Base-by-base conservation (phyloP, 2,329 filamentous ascomycete species). In the Trichoderma endophyticum region DNA sequence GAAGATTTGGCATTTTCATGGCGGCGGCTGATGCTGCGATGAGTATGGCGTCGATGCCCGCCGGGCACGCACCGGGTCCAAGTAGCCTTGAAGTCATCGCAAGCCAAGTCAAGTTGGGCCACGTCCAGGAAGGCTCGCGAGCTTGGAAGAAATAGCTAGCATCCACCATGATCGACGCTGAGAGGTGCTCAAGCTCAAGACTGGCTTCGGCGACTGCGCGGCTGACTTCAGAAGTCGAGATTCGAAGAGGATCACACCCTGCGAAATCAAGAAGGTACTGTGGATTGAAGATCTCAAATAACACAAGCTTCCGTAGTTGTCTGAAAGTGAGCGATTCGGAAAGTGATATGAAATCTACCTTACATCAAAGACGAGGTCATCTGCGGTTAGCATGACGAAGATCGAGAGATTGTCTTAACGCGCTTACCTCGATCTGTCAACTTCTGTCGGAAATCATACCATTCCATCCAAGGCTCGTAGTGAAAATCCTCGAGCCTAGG, bases 381-480 rank as follows among this genome's bases (percentile, higher is more conserved):
- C 59, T 34, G 59, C n/a, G 30, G 12, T 61, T 6, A n/a, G 30
- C 3, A 26, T 21, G 59, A 36, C 21, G 2, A 36, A 7, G n/a
- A 61, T 5, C n/a, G 18, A 36, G 9, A 8, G 2, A 59, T n/a
- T 26, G 54, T n/a, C 18, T 15, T 43, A n/a, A 6, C 18, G 18
- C 26, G 32, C 66, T 61, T 4, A 69, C 66, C 1, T 30, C 5
- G 18, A 61, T 61, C 66, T 18, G 34, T 61, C 12, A 2, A 3
- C 4, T 9, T 1, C 21, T 61, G 30, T 12, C 15, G 30, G 3
- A 30, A 4, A 48, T 14, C 18, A n/a, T 3, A 6, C 75, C 75
- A 79, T 75, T 79, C 75, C 72, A 77, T 78, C 79, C 79, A 81
- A 72, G 80, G 80, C 75, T 82, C 79, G 75, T 80, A 82, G 72